phyloP scores from a whole-genome alignment of 2,329 filamentous ascomycete species.

The Sordariomycetes sp. region DNA sequence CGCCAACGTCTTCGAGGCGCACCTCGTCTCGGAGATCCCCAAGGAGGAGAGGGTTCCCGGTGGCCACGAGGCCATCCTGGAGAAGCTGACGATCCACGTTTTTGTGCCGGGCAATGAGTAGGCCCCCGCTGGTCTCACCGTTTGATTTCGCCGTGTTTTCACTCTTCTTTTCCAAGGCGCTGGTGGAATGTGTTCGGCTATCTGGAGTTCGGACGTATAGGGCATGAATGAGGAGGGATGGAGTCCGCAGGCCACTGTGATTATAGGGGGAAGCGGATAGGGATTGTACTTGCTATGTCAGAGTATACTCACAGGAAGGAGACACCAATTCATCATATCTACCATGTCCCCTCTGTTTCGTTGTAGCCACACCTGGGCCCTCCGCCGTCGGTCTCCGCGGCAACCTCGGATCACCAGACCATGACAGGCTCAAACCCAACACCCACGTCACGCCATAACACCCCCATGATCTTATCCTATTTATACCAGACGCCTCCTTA shows the following conservation, averaged over 20 bases:
- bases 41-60: conserved; percentile 44
- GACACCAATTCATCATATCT: no score
- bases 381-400: no score
- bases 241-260: not conserved
- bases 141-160: not conserved
- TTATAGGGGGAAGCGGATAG: not conserved
- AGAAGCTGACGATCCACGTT: conserved; percentile 67
- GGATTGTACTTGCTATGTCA: not conserved
- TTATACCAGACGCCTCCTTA: no score
- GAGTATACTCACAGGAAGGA: no score
- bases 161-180: not conserved
- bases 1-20: conserved; percentile 68
- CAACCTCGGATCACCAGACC: no score
- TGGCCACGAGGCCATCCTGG: conserved; percentile 60
- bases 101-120: conserved; percentile 27
- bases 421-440: no score
- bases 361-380: no score
- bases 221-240: not conserved
- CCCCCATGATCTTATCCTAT: no score
- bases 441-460: no score
- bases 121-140: not conserved
- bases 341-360: no score
- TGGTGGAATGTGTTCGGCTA: not conserved
- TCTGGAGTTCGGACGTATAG: not conserved
- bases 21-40: conserved; percentile 62